Conservation (phyloP, 192 early-diverging fungal species). For the Dispira simplex region DNA sequence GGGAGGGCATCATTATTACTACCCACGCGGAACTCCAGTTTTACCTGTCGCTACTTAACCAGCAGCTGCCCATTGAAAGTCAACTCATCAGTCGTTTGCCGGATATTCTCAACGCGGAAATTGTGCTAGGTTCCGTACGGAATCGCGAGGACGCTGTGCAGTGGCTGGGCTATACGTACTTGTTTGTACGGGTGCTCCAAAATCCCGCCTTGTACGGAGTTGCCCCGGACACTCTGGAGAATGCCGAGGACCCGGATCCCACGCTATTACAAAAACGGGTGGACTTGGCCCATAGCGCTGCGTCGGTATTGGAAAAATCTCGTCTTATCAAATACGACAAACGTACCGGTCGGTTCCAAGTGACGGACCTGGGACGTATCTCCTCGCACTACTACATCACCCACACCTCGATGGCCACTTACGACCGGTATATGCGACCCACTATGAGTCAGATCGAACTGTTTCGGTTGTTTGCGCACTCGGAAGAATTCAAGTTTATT, state of each 20-base stretch:
- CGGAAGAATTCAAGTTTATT: constrained; percentile 86
- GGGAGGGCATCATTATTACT: constrained; percentile 96
- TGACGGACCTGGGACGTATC: constrained; percentile 88
- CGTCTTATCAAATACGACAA: constrained; percentile 91
- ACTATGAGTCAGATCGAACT: constrained; percentile 82
- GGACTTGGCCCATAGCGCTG: constrained; percentile 82
- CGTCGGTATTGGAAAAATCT: constrained; percentile 73
- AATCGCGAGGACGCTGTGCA: constrained; percentile 87
- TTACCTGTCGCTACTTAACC: constrained; percentile 86
- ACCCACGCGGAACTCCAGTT: constrained; percentile 84
- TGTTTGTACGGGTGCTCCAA: constrained; percentile 91
- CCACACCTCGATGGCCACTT: constrained; percentile 80
- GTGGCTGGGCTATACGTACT: constrained; percentile 92
- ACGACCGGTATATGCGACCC: constrained; percentile 86
- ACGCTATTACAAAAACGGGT: constrained; percentile 70
- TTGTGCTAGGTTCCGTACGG: constrained; percentile 82
- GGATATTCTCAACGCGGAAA: constrained; percentile 92
- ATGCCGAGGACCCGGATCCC: constrained; percentile 55
- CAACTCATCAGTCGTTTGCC: constrained; percentile 77
- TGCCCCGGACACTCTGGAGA: constrained; percentile 1
- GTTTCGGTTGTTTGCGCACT: constrained; percentile 75
- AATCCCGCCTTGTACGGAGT: constrained; percentile 82
- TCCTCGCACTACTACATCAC: constrained; percentile 95
- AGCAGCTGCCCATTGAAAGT: constrained; percentile 95
- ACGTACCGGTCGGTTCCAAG: constrained; percentile 72